Conservation (phyloP, 192 early-diverging fungal species). For the Pilobolus umbonatus region DNA sequence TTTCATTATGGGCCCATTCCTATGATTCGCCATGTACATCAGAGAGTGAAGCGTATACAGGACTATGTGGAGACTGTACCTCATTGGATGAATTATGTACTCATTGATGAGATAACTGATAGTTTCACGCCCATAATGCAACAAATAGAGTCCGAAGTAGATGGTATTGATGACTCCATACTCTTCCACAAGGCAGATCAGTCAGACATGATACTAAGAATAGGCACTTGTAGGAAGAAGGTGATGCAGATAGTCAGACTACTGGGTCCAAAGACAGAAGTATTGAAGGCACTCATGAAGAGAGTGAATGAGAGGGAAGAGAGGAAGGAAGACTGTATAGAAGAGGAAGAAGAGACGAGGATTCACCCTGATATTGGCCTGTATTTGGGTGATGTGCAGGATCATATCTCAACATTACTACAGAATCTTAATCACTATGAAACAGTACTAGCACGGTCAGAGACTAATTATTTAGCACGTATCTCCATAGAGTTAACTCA, state of each 20-base stretch:
- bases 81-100: slow-evolving; percentile 71
- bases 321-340: too few species aligned
- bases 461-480: slow-evolving; percentile 72
- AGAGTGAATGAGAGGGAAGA: slow-evolving; percentile 42
- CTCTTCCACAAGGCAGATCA: slow-evolving; percentile 48
- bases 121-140: slow-evolving; percentile 58
- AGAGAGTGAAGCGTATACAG: slow-evolving; percentile 52
- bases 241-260: slow-evolving; percentile 66
- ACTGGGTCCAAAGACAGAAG: slow-evolving; percentile 62
- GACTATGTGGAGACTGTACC: slow-evolving; percentile 26
- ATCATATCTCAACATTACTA: slow-evolving; percentile 75
- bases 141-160: slow-evolving; percentile 68
- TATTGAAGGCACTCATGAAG: slow-evolving; percentile 63
- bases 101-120: slow-evolving; percentile 79
- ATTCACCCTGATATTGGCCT: slow-evolving; percentile 56
- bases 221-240: slow-evolving; percentile 65
- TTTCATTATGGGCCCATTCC: slow-evolving; percentile 52
- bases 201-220: slow-evolving; percentile 61
- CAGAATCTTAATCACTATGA: slow-evolving; percentile 76
- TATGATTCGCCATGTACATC: slow-evolving; percentile 54
- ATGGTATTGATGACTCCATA: slow-evolving; percentile 67
- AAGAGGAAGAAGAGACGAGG: neutral
- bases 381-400: slow-evolving; percentile 78
- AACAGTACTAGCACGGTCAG: slow-evolving; percentile 62
- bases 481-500: slow-evolving; percentile 74